phyloP scores from a whole-genome alignment of 257 asterid species.

The Plantago ovata region DNA sequence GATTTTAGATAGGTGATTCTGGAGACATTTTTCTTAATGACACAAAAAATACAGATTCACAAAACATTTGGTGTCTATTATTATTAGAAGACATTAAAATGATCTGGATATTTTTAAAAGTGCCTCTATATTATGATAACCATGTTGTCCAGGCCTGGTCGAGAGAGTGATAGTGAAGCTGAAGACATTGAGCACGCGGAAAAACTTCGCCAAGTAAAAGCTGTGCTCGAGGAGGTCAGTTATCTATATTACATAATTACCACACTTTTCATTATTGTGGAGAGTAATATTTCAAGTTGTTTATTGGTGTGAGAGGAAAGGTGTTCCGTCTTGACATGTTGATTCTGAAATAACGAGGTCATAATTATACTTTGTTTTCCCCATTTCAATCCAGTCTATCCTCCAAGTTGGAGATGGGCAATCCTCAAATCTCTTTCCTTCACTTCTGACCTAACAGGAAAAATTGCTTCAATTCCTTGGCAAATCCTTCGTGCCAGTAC shows the following conservation, averaged over 20 bases:
- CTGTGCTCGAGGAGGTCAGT: conserved; percentile 98
- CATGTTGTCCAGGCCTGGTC: conserved; percentile 63
- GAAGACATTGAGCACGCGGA: conserved; percentile 96
- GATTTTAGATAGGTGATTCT: background rate
- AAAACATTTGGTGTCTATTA: background rate
- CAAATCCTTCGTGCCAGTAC: no score
- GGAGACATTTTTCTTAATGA: background rate
- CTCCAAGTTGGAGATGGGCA: no score
- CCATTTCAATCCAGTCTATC: no score
- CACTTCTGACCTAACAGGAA: no score
- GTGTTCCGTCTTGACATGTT: no score
- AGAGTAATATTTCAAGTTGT: background rate
- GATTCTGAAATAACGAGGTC: no score
- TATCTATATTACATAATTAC: background rate
- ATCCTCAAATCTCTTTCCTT: no score
- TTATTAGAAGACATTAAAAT: background rate
- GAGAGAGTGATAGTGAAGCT: conserved; percentile 96
- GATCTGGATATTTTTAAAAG: conserved; percentile 15
- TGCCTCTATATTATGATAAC: conserved; percentile 23
- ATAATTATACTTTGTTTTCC: no score
- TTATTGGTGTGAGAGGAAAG: no score
- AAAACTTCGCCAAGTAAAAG: conserved; percentile 99
- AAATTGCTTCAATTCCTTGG: no score
- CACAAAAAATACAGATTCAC: background rate
- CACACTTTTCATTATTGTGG: background rate